phyloP scores from a whole-genome alignment of 2,329 filamentous ascomycete genomes.

The Penicillium sclerotiorum region DNA sequence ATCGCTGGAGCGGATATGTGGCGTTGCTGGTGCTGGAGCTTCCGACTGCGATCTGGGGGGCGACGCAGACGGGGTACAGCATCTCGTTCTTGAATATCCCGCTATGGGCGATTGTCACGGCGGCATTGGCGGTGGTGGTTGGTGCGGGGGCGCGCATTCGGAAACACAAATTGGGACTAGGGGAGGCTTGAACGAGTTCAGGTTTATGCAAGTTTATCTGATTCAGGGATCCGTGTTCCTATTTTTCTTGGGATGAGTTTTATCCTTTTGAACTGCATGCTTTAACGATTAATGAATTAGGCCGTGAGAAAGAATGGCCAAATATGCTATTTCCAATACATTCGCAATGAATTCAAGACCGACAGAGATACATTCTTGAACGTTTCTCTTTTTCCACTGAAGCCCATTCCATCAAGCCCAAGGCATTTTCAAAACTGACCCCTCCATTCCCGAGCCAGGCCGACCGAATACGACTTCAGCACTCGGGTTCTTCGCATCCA shows the following conservation, averaged over 20 bases:
- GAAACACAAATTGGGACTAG: constrained; percentile 75
- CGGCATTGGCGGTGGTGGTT: constrained; percentile 65
- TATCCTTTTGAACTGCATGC: no score
- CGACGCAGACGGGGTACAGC: constrained; percentile 77
- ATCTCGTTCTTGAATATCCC: constrained; percentile 68
- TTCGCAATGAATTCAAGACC: no score
- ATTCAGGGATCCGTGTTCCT: no score
- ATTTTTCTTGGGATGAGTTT: no score
- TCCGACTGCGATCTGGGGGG: constrained; percentile 74
- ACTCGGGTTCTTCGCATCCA: constrained; percentile 24
- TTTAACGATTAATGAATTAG: no score
- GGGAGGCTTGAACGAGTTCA: no score
- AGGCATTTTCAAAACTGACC: constrained; percentile 30
- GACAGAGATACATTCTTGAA: no score
- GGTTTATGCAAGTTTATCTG: no score
- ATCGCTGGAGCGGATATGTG: constrained; percentile 74
- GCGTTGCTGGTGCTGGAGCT: constrained; percentile 69
- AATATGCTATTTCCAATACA: no score
- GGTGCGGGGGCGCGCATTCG: constrained; percentile 80
- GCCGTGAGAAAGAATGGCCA: no score
- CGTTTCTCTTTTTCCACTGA: no score
- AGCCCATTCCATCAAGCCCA: constrained; percentile 15
- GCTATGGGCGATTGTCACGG: constrained; percentile 73
- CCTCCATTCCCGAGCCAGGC: constrained; percentile 31
- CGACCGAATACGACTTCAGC: constrained; percentile 41